phyloP scores from a whole-genome alignment of 257 asterid genomes.

The Asclepias syriaca region DNA sequence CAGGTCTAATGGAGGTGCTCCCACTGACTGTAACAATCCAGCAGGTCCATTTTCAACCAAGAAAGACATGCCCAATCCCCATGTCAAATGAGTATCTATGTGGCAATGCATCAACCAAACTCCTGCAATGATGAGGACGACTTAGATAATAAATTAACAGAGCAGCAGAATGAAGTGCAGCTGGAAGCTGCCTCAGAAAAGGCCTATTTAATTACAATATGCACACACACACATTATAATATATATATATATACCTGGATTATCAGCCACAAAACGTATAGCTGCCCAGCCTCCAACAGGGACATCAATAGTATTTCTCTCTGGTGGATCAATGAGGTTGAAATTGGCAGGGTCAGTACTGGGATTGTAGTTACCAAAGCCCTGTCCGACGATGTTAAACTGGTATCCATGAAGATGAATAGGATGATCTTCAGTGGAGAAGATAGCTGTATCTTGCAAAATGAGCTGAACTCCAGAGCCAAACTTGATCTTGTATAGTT shows the following conservation, averaged over 20 bases:
- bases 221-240: no score
- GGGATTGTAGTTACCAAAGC: conserved; percentile 54
- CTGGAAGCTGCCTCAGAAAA: background rate
- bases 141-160: background rate
- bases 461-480: conserved; percentile 54
- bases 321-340: conserved; percentile 56
- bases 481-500: conserved; percentile 38
- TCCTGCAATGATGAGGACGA: conserved; percentile 28
- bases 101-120: conserved; percentile 70
- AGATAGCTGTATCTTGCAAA: conserved; percentile 57
- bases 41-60: conserved; percentile 54
- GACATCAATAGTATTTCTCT: conserved; percentile 58
- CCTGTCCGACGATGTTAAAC: conserved; percentile 55
- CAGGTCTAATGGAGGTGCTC: conserved; percentile 55
- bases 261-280: conserved; percentile 59
- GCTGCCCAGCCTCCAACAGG: conserved; percentile 74
- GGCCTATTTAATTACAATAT: background rate
- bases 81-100: conserved; percentile 59
- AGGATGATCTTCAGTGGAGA: conserved; percentile 60
- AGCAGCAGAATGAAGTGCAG: background rate
- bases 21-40: conserved; percentile 40
- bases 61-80: conserved; percentile 58
- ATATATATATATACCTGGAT: conserved; percentile 38
- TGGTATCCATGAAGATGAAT: conserved; percentile 69
- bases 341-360: conserved; percentile 36